These are phyloP conservation scores for Stellera chamaejasme DNA, from an alignment of 345 rosid genomes.

Conservation along the genomic window DNA sequence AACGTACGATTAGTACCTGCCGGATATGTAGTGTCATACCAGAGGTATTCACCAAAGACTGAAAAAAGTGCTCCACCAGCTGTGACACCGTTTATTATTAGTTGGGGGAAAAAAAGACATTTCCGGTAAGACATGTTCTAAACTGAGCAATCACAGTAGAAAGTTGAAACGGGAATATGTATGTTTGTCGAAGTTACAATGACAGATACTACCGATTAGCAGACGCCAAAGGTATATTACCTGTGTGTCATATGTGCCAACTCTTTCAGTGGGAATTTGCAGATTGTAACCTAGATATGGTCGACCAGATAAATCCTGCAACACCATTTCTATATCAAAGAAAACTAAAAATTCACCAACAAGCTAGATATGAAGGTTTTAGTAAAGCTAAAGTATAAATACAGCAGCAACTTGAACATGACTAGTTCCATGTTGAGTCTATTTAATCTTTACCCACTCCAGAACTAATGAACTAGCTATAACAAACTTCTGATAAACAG, in stretches of 20 bases:
- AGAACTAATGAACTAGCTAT: not conserved
- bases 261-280: conserved; percentile 73
- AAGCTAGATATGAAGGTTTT: too few relatives aligned
- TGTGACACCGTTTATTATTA: conserved; percentile 14
- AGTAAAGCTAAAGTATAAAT: too few relatives aligned
- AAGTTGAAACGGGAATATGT: too few relatives aligned
- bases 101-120: too few relatives aligned
- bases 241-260: conserved; percentile 88
- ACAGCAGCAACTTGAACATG: too few relatives aligned
- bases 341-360: too few relatives aligned
- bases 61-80: conserved; percentile 89
- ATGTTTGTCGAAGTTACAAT: not conserved
- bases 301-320: conserved; percentile 82
- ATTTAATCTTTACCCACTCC: not conserved
- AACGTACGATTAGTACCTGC: conserved; percentile 28
- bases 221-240: conserved; percentile 46
- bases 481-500: too few relatives aligned
- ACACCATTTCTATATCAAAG: not conserved
- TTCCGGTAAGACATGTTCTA: not conserved
- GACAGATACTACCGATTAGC: not conserved
- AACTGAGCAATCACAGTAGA: not conserved
- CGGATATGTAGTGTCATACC: conserved; percentile 90
- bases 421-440: not conserved
- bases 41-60: conserved; percentile 74
- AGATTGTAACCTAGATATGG: conserved; percentile 72